Evolutionary conservation across 2,329 filamentous ascomycete species (phyloP).

Genomic region (Colletotrichum shisoi): DNA sequence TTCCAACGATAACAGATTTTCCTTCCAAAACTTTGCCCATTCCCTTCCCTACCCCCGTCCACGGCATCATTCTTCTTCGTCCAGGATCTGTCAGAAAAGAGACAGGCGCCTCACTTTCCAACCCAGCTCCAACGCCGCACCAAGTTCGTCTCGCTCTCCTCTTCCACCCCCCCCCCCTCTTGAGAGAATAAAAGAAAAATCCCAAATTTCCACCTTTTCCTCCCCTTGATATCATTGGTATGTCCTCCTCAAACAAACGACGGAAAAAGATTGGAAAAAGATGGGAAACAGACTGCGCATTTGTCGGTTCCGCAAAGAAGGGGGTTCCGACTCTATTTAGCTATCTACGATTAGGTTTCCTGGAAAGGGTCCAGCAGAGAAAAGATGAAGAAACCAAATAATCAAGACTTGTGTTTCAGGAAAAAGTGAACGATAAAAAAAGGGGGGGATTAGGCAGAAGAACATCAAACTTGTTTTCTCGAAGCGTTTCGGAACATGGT

Average conservation of each 20-base stretch:
- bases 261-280: neutral
- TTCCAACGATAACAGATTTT: conserved; percentile 8
- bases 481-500: neutral
- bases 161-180: neutral
- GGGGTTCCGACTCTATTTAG: conserved; percentile 21
- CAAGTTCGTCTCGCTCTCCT: neutral
- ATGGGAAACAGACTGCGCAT: conserved; percentile 1
- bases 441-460: conserved; percentile 1
- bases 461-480: neutral
- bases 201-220: conserved; percentile 33
- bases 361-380: neutral
- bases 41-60: neutral
- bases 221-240: conserved; percentile 40
- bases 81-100: neutral
- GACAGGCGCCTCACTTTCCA: too few species aligned
- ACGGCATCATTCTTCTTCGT: neutral
- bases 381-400: neutral
- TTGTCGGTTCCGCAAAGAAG: neutral
- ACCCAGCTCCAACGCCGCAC: neutral
- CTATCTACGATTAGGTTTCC: conserved; percentile 38
- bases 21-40: neutral
- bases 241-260: conserved; percentile 34
- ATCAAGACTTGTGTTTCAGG: conserved; percentile 1
- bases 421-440: conserved; percentile 6
- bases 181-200: neutral